These are phyloP conservation scores for Kodamaea laetipori DNA, from an alignment of 805 yeast species.

Conservation along the genomic window DNA sequence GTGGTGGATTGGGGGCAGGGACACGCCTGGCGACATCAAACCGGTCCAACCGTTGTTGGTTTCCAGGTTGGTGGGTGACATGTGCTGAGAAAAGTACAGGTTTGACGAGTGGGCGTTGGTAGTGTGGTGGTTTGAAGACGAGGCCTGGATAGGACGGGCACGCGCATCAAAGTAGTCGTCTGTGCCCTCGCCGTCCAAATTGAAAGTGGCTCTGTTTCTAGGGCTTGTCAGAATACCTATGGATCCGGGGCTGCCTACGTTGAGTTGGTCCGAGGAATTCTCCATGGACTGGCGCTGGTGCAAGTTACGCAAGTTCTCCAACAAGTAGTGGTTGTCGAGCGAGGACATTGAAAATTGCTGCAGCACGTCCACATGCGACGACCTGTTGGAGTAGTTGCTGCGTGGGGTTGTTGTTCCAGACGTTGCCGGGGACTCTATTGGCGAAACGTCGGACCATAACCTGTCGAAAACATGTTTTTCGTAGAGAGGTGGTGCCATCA, in stretches of 20 bases:
- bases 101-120: slow-evolving; percentile 2
- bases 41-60: neutral
- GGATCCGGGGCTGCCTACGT: neutral
- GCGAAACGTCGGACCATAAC: slow-evolving; percentile 68
- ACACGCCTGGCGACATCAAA: slow-evolving; percentile 39
- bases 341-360: slow-evolving; percentile 39
- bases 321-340: slow-evolving; percentile 43
- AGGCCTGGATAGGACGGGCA: slow-evolving; percentile 16
- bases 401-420: slow-evolving; percentile 47
- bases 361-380: slow-evolving; percentile 17
- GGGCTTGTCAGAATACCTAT: slow-evolving; percentile 17
- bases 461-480: slow-evolving; percentile 80
- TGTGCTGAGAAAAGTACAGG: slow-evolving; percentile 6
- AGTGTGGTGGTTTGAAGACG: slow-evolving; percentile 4
- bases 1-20: slow-evolving; percentile 54
- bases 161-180: slow-evolving; percentile 24
- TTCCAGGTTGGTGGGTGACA: neutral
- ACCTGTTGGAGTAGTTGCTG: slow-evolving; percentile 9
- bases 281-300: slow-evolving; percentile 27
- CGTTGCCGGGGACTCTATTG: slow-evolving; percentile 45
- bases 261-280: neutral
- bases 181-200: slow-evolving; percentile 32
- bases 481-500: slow-evolving; percentile 84
- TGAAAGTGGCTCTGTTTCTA: slow-evolving; percentile 37
- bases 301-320: slow-evolving; percentile 54